Base-by-base conservation (phyloP, 306 rosid genomes). In the Casuarina cunninghamiana region DNA sequence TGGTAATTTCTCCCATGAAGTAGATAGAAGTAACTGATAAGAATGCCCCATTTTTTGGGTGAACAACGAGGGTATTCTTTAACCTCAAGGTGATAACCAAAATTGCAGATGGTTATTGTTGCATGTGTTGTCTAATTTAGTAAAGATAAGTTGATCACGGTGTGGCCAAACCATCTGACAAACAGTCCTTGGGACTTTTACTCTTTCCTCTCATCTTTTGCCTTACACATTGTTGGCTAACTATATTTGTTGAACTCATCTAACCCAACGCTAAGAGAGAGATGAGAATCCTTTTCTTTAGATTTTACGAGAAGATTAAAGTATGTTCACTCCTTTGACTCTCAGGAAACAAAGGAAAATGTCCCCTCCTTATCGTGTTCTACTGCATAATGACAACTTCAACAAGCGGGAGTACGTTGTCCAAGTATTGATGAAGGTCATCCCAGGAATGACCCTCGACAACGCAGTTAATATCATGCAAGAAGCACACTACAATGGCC, bases 361-460 rank as follows among this genome's bases (percentile, higher is more conserved):
- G 72, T 75, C 97, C 0, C 98, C 98, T 0, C 98, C 98, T 1
- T 94, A 89, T 61, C 84, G 93, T 37, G 97, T 94, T 51, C n/a
- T 94, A 80, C 87, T 94, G 76, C 98, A 94, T 55, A 94, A 94
- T 50, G 98, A 94, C 84, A 84, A 91, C 86, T 90, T 42, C 45
- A 94, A 94, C 75, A 94, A 91, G 88, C 80, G 98, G 57, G 97
- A 94, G 85, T 94, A 94, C 37, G 98, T 94, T 46, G 98, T 94
- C 53, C 96, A 94, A 85, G 98, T 94, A 71, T 75, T 94, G 83
- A 91, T 94, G 98, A 94, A 94, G 81, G 98, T 94, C 62, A 94
- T 94, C 74, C 98, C 97, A 0, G 98, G 96, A 83, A 94, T 94
- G 98, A 91, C 96, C 3, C 41, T 94, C 53, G 98, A 94, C 85